Conservation (phyloP, 140 eudicot genomes). For the Anethum foeniculum region DNA sequence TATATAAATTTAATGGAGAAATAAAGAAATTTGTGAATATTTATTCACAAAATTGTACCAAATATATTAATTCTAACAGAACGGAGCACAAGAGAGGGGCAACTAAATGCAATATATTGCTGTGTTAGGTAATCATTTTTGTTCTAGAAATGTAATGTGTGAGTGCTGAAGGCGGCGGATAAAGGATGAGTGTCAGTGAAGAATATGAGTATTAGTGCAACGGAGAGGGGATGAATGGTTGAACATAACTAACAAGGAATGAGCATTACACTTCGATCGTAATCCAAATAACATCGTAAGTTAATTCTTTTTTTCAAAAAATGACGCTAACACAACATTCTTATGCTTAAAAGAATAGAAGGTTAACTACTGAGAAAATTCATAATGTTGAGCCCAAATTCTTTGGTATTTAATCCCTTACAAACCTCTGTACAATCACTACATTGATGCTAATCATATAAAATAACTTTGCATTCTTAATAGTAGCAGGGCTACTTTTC, state of each 20-base stretch:
- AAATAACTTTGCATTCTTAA: neutral
- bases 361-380: neutral
- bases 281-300: neutral
- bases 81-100: neutral
- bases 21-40: neutral
- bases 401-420: neutral
- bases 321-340: neutral
- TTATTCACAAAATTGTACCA: too few relatives aligned
- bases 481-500: conserved; percentile 6
- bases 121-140: neutral
- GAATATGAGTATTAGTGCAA: neutral
- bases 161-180: neutral
- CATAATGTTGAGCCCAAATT: neutral
- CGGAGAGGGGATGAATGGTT: neutral
- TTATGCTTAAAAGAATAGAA: neutral
- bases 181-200: neutral
- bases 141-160: neutral
- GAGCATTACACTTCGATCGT: neutral
- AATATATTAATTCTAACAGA: neutral
- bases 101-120: neutral
- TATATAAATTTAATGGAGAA: too few relatives aligned
- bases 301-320: neutral
- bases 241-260: neutral
- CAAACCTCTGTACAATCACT: neutral
- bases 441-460: conserved; percentile 5